phyloP scores from a whole-genome alignment of 192 early-diverging fungal species.

The Backusella sp. region DNA sequence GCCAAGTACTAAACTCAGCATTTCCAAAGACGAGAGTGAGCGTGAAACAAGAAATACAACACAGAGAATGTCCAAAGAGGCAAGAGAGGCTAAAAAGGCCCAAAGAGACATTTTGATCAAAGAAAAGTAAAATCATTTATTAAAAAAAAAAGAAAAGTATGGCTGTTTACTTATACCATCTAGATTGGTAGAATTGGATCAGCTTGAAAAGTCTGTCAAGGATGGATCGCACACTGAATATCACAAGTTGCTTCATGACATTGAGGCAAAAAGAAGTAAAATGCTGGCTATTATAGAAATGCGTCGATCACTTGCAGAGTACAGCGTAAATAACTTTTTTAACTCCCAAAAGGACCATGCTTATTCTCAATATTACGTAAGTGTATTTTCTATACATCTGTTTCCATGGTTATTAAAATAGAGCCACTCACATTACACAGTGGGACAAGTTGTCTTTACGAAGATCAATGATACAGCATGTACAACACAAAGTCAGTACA shows the following conservation, averaged over 20 bases:
- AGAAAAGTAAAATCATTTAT: constrained; percentile 9
- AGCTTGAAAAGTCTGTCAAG: constrained; percentile 26
- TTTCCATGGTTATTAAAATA: not conserved
- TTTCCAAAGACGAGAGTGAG: constrained; percentile 23
- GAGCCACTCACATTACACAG: not conserved
- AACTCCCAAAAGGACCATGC: constrained; percentile 26
- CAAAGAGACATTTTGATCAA: constrained; percentile 24
- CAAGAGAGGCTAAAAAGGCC: constrained; percentile 29
- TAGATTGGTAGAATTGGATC: constrained; percentile 24
- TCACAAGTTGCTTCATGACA: constrained; percentile 25
- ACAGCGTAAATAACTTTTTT: constrained; percentile 18
- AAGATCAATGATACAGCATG: constrained; percentile 30
- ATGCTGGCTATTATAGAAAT: constrained; percentile 21
- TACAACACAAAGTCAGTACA: constrained; percentile 36
- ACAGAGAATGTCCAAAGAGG: constrained; percentile 28
- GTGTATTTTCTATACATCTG: not conserved
- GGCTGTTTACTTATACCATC: not conserved
- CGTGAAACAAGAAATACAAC: constrained; percentile 25
- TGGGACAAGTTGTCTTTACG: constrained; percentile 30
- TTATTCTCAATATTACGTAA: constrained; percentile 33
- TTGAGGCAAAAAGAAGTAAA: constrained; percentile 28
- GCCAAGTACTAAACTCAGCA: constrained; percentile 5
- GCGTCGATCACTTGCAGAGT: constrained; percentile 23
- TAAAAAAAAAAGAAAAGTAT: not conserved
- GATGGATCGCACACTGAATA: constrained; percentile 34